Conservation (phyloP, 2,329 filamentous ascomycete species). For the Aspergillus sp. region DNA sequence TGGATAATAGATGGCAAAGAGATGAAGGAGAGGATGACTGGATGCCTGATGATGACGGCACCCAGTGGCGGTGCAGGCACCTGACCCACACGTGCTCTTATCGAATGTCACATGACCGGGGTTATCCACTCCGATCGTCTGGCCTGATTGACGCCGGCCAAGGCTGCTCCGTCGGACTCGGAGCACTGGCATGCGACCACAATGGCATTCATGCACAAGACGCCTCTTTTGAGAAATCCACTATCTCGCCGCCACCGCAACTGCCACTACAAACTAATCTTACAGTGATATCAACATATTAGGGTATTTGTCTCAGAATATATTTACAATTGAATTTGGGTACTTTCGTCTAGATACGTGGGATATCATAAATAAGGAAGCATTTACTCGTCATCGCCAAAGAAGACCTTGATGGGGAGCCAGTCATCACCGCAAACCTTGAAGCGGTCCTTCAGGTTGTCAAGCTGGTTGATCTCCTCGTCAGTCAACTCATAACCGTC, state of each 20-base stretch:
- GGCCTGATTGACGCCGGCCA: too few relatives aligned
- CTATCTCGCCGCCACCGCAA: too few relatives aligned
- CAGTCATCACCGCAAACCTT: constrained; percentile 77
- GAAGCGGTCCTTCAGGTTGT: constrained; percentile 70
- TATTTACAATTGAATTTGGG: background rate
- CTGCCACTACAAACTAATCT: too few relatives aligned
- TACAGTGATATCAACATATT: background rate
- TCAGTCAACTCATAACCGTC: constrained; percentile 71
- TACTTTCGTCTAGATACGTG: constrained; percentile 21
- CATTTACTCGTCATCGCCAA: constrained; percentile 73
- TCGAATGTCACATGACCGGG: background rate
- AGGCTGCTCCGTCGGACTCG: too few relatives aligned
- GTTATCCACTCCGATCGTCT: background rate
- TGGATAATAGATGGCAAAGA: constrained; percentile 13
- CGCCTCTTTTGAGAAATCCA: too few relatives aligned
- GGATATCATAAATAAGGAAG: constrained; percentile 16
- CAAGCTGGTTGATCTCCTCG: constrained; percentile 70
- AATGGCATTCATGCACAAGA: too few relatives aligned
- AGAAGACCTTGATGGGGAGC: constrained; percentile 75
- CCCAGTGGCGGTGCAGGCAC: constrained; percentile 24
- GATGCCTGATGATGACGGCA: constrained; percentile 29
- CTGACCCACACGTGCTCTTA: constrained; percentile 10
- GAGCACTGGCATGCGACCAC: too few relatives aligned
- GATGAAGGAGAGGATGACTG: constrained; percentile 11
- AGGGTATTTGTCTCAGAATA: background rate